Evolutionary conservation across 2,329 filamentous ascomycete genomes (phyloP), one percentile per base, ranked within the genome.

Genomic region (Colletotrichum sp.): DNA sequence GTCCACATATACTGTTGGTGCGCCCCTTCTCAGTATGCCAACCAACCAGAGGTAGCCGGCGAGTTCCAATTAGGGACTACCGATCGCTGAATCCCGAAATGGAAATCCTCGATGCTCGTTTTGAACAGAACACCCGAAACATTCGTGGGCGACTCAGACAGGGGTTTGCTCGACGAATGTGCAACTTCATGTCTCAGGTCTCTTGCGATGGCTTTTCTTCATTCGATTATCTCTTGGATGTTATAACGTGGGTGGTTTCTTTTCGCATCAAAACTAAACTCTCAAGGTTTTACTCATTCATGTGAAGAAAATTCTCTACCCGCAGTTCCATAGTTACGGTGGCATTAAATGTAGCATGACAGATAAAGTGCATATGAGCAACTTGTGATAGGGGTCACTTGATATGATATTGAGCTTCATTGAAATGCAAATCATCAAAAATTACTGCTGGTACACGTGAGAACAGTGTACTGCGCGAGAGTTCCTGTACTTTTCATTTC

Each of bases 261-360:
- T n/a, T 2, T 2, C n/a, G 6, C 10, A 48, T 21, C 5, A 21
- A n/a, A 48, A 0, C 2, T 4, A 48, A 48, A n/a, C 10, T 48
- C n/a, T 7, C 9, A n/a, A 6, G 10, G 6, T 2, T 48, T 1
- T 9, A n/a, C 18, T 18, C 38, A n/a, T n/a, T 48, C 18, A 43
- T 43, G 5, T 18, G 16, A 4, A 48, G 18, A 8, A 2, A 21
- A 48, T 21, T 0, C 9, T 48, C 8, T 7, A 13, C 10, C n/a
- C 4, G 43, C n/a, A 13, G 0, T 48, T 48, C 3, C 3, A 21
- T 1, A 21, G n/a, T 5, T 48, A 13, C 10, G 12, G n/a, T 3
- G 43, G n/a, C 18, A 48, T 21, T 13, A 12, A 8, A 21, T 4
- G 6, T 48, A 4, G n/a, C 43, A 21, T 48, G 10, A 48, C n/a